These are phyloP conservation scores for Pleurostoma richardsiae DNA, from an alignment of 2,329 filamentous ascomycete genomes.

Conservation along the genomic window DNA sequence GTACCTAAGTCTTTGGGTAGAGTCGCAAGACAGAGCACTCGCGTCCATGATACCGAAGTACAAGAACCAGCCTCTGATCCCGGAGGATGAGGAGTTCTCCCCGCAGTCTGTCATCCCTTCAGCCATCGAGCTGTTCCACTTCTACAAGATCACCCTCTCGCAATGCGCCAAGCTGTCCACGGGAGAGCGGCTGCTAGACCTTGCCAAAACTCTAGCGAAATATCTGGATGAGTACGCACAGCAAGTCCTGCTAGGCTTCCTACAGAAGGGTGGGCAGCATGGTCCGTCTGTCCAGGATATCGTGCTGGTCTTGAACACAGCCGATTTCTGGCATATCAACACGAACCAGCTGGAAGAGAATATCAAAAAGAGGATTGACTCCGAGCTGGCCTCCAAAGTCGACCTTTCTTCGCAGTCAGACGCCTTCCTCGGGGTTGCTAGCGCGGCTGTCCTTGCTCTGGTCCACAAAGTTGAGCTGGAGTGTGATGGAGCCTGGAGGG, in stretches of 20 bases:
- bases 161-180: conserved; percentile 97
- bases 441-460: conserved; percentile 75
- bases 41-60: conserved; percentile 83
- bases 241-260: conserved; percentile 74
- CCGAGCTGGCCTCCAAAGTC: conserved; percentile 67
- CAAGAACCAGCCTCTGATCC: conserved; percentile 72
- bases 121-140: conserved; percentile 94
- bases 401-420: conserved; percentile 92
- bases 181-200: conserved; percentile 76
- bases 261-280: conserved; percentile 51
- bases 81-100: conserved; percentile 87
- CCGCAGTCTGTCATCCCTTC: conserved; percentile 85
- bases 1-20: conserved; percentile 94
- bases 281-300: conserved; percentile 64
- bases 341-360: conserved; percentile 92
- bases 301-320: conserved; percentile 87
- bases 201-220: conserved; percentile 81
- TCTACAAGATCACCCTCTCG: conserved; percentile 86
- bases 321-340: conserved; percentile 94
- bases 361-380: conserved; percentile 85
- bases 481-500: conserved; percentile 84
- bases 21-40: conserved; percentile 88
- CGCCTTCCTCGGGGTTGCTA: conserved; percentile 91
- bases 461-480: conserved; percentile 79
- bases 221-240: conserved; percentile 96